Evolutionary conservation across 2,329 filamentous ascomycete genomes (phyloP), one percentile per base, ranked within the genome.

Genomic region (Acephala macrosclerotiorum): DNA sequence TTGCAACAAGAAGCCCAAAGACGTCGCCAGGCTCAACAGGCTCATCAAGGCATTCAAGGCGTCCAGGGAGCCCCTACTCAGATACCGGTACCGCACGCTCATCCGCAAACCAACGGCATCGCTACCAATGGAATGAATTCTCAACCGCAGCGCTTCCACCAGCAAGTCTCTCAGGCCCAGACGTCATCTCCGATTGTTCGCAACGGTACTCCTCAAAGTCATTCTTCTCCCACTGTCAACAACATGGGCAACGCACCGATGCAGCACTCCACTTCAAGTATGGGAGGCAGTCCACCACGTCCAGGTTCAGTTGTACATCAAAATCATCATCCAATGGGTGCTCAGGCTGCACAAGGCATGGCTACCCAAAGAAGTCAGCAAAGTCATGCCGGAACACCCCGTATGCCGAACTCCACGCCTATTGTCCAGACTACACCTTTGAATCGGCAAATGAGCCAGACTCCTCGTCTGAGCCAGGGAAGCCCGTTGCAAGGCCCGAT

Each of bases 151-250:
- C 72, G 76, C 14, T 77, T 78, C 57, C 74, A 77, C 58, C 75
- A 76, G 59, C 74, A 76, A 69, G 84, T 87, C 8, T 85, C 87
- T 1, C 89, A 91, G 73, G 81, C 86, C 18, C 84, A 86, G 3
- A 88, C 87, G 1, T 89, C 89, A 9, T 93, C 91, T n/a, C 91
- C 92, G 0, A 81, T 88, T 64, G 78, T 85, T 25, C 83, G 86
- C 16, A 88, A 91, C 71, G 86, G 85, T 25, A 90, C 88, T 1
- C 88, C 88, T 14, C 87, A 88, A 63, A 87, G 85, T 64, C 85
- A 40, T 87, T 90, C 88, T 5, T 90, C 88, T 1, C 89, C 88
- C 9, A 89, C 87, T 82, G 84, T 87, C n/a, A 84, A 84, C 40
- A 73, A 70, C 40, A 73, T 75, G 65, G 71, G 68, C 8, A 72